phyloP scores from a whole-genome alignment of 345 rosid species.

The Eucalyptus globulus region DNA sequence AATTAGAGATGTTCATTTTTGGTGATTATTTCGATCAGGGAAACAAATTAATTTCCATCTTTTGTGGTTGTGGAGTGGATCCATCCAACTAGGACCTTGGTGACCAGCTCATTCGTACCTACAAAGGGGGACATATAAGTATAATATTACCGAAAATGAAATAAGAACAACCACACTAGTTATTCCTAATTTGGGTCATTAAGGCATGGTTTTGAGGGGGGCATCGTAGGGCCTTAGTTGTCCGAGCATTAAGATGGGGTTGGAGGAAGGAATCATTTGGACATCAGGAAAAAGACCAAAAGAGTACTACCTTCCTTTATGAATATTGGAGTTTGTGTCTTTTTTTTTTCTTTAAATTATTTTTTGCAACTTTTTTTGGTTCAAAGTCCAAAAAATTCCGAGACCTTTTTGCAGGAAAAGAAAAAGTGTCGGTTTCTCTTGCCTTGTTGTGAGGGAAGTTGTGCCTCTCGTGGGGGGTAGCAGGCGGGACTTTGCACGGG shows the following conservation, averaged over 20 bases:
- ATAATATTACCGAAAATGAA: neutral
- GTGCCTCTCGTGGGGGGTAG: neutral
- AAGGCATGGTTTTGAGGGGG: neutral
- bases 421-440: neutral
- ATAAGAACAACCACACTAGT: neutral
- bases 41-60: neutral
- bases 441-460: constrained; percentile 11
- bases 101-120: neutral
- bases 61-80: neutral
- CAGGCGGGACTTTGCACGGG: neutral
- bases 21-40: neutral
- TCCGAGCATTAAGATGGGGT: neutral
- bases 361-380: neutral
- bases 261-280: neutral
- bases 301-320: neutral
- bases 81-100: neutral
- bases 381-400: constrained; percentile 3
- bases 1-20: neutral
- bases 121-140: neutral
- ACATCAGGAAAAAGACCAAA: neutral
- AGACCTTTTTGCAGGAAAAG: neutral
- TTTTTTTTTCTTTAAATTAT: neutral
- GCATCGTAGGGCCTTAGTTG: neutral
- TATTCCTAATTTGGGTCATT: neutral
- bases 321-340: neutral